Base-by-base conservation (phyloP, 2,329 filamentous ascomycete species). In the Aspergillus pseudotamarii region DNA sequence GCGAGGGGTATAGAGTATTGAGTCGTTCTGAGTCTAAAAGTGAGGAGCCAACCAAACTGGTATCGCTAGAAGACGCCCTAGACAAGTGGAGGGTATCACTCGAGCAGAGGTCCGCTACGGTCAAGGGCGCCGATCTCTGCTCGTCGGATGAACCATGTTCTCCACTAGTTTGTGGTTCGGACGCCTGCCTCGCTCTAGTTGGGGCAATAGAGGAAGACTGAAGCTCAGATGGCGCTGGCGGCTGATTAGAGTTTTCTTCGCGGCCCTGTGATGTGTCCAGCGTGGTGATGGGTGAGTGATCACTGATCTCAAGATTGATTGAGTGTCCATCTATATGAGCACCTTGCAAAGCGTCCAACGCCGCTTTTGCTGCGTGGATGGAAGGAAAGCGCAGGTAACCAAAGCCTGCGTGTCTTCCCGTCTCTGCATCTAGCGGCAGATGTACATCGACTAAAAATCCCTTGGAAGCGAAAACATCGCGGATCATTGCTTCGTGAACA, bases 251-350 rank as follows among this genome's bases (percentile, higher is more conserved):
- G 26, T 21, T 11, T 19, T 41, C 51, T 38, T 38, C 32, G 4
- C 14, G 32, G n/a, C 34, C 32, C 32, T 55, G 51, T 28, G 32
- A 23, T 38, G 53, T 23, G 23, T 8, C 51, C 32, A 71, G 38
- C 38, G 43, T 48, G 23, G 64, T 54, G 57, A 74, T 72, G 2
- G 73, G 70, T 9, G 66, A 58, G 61, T 69, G 68, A 50, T 79
- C 71, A 59, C 74, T 77, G 58, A 74, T 75, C 60, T 80, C 78
- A 28, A 80, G 67, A 61, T 80, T 79, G 58, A 80, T 76, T 8
- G 75, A 72, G 55, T 79, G 76, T 2, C 76, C 78, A 65, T 79
- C 76, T 64, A 80, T 76, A 60, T 72, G 62, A 16, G 68, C 63
- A 34, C 78, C 76, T 61, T 78, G 77, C 23, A 81, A 64, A 30